A percentile compares a stretch with the other conserved stretches of the same genome.
Conservation (phyloP, 768 basidiomycete genomes). For the Russula lepida region DNA sequence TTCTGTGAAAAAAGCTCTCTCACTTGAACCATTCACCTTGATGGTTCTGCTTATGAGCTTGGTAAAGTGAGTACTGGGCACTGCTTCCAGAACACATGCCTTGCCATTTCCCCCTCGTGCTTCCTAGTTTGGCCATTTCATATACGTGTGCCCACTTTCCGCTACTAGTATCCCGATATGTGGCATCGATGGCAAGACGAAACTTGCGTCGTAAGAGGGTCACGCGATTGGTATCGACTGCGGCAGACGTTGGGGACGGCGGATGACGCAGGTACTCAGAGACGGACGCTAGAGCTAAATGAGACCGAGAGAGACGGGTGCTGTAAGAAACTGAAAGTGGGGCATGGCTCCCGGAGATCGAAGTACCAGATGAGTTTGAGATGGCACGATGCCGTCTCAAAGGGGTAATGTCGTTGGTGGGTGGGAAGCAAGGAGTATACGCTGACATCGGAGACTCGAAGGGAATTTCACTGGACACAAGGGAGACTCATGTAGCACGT, state of each 20-base stretch:
- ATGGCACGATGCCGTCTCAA: not conserved
- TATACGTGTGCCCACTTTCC: constrained; percentile 18
- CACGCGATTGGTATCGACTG: constrained; percentile 1
- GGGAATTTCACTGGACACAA: not conserved
- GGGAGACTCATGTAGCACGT: not conserved
- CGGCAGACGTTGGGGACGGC: constrained; percentile 9
- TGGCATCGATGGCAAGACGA: constrained; percentile 7
- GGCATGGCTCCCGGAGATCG: not conserved
- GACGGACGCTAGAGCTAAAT: constrained; percentile 12
- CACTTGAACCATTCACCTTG: constrained; percentile 8
- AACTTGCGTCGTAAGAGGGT: constrained; percentile 6
- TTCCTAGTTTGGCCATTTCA: constrained; percentile 14
- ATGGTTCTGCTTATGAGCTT: not conserved
- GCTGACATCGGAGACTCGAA: not conserved
- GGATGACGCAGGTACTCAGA: constrained; percentile 1
- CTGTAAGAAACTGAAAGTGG: not conserved
- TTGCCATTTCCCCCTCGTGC: constrained; percentile 16
- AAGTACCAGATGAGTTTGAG: not conserved
- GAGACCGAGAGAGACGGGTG: constrained; percentile 1
- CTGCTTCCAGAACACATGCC: constrained; percentile 15
- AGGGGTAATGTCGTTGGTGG: not conserved
- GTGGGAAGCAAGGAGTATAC: constrained; percentile 14
- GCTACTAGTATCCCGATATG: constrained; percentile 11
- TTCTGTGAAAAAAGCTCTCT: not conserved
- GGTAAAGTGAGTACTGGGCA: not conserved